These are phyloP conservation scores for Marasmius sp. DNA, from an alignment of 1,284 basidiomycete species.

Conservation along the genomic window DNA sequence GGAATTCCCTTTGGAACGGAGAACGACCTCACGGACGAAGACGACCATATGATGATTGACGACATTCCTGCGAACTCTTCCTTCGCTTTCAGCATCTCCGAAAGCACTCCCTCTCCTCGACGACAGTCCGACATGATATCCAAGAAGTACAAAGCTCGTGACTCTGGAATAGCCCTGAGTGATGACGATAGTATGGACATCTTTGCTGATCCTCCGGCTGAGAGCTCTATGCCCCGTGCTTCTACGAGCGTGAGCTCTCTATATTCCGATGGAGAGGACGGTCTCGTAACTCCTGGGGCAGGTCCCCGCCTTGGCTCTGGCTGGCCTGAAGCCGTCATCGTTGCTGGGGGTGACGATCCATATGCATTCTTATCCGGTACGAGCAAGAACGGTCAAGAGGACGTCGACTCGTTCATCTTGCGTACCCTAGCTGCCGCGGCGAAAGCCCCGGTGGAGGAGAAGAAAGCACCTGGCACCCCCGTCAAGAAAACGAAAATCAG, in stretches of 20 bases:
- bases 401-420: constrained; percentile 71
- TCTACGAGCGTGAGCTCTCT: constrained; percentile 64
- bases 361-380: constrained; percentile 18
- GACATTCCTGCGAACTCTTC: constrained; percentile 42
- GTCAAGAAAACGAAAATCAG: constrained; percentile 70
- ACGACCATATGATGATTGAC: constrained; percentile 61
- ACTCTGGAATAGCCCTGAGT: constrained; percentile 62
- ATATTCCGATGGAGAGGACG: constrained; percentile 56
- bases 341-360: constrained; percentile 41
- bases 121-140: constrained; percentile 40
- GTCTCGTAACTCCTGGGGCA: constrained; percentile 65
- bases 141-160: constrained; percentile 70
- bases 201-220: constrained; percentile 23
- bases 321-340: constrained; percentile 57
- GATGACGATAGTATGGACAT: constrained; percentile 48
- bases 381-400: constrained; percentile 32
- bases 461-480: constrained; percentile 74
- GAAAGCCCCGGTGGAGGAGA: constrained; percentile 47
- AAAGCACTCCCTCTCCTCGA: constrained; percentile 58
- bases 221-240: constrained; percentile 44
- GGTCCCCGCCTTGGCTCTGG: constrained; percentile 53
- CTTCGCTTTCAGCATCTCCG: constrained; percentile 55
- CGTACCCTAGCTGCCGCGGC: constrained; percentile 62
- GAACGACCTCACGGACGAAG: constrained; percentile 35
- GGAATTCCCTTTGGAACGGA: constrained; percentile 23